Evolutionary conservation across 805 yeast species (phyloP).

Genomic region (Saccharomycopsis lassenensis): DNA sequence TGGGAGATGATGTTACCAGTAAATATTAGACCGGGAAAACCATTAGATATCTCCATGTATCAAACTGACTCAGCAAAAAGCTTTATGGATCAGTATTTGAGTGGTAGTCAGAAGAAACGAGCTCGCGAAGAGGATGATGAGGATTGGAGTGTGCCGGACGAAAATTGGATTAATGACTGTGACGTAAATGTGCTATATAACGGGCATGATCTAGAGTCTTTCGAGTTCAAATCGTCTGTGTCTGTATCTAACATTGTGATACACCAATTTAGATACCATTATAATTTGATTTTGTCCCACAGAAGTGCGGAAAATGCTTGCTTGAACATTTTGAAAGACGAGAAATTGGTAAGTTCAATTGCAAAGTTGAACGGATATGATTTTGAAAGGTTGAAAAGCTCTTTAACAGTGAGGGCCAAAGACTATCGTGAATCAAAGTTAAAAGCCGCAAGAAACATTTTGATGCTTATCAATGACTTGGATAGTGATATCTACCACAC

Average conservation of each 20-base stretch:
- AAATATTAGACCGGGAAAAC: conserved; percentile 10
- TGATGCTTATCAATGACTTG: too few species aligned
- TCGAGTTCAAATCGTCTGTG: neutral
- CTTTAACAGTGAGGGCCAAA: too few species aligned
- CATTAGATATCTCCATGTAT: conserved; percentile 11
- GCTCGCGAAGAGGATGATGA: neutral
- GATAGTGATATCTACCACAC: neutral
- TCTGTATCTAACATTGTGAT: neutral
- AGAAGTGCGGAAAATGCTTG: conserved; percentile 10
- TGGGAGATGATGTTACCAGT: conserved; percentile 4
- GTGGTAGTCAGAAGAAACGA: neutral
- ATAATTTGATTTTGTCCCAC: conserved; percentile 9
- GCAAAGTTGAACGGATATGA: too few species aligned
- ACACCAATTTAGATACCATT: conserved; percentile 6
- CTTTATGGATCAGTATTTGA: neutral
- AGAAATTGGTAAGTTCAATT: conserved; percentile 1
- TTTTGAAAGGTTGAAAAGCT: too few species aligned
- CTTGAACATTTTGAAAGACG: conserved; percentile 1
- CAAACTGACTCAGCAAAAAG: neutral
- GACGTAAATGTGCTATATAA: neutral
- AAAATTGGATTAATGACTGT: neutral
- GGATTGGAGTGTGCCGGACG: neutral
- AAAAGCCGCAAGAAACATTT: too few species aligned
- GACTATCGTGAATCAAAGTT: too few species aligned
- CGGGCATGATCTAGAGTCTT: neutral